Evolutionary conservation across 495 filamentous ascomycete genomes (phyloP), one percentile per base, ranked within the genome.

Genomic region (Talaromyces adpressus): DNA sequence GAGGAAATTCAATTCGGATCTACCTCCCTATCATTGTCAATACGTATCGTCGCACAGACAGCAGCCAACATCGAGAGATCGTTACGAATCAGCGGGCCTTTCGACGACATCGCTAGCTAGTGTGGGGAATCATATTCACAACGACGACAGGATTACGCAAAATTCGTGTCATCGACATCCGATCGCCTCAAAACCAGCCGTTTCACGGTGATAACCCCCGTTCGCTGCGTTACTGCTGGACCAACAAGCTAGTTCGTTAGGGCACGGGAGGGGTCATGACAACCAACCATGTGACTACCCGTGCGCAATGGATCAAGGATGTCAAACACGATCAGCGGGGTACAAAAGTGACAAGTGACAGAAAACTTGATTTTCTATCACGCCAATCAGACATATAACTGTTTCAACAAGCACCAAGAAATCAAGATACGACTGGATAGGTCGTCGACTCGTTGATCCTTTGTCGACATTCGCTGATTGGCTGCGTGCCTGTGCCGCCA

Each of bases 211-310:
- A 49, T 20, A 49, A 49, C 3, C 45, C n/a, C 45, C 16, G 45
- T 49, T 49, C 45, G 45, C 5, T 20, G 9, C 45, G 36, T 41
- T 41, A 8, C 45, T 9, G n/a, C 8, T 9, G 5, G 45, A 22
- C 45, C 16, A 16, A 18, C 4, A 8, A 16, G 39, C 5, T 18
- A 49, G 45, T 49, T 30, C 5, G 29, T 30, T 49, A 49, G 52
- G 52, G 27, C 52, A 56, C 52, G 52, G 52, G 52, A 56, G 52
- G 52, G 52, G 36, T 41, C 45, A 49, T 49, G 45, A 49, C 45
- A 7, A 49, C 27, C 52, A 56, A 30, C 52, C 52, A 56, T 56
- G 52, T 56, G 52, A 56, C 52, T 25, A 56, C 20, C 51, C 51
- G 51, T 25, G 20, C 51, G 51, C 51, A 6, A 49, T 20, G 9